Conservation (phyloP, 768 basidiomycete genomes). For the Macrolepiota dolichaula region DNA sequence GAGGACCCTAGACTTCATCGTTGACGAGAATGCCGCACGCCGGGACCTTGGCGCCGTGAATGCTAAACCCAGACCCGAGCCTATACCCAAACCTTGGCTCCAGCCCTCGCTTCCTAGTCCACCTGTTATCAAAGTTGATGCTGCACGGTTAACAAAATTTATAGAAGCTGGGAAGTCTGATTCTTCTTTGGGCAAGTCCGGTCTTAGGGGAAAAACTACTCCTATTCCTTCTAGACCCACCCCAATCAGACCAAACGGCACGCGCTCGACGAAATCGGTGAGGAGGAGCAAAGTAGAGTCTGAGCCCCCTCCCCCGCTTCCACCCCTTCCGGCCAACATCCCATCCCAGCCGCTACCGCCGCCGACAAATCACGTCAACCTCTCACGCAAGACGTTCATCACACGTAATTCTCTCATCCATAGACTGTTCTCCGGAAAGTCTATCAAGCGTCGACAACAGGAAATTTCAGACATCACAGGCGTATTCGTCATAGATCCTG, state of each 20-base stretch:
- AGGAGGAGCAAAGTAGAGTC: too few relatives aligned
- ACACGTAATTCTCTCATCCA: neutral
- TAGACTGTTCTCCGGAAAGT: neutral
- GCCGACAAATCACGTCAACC: slow-evolving; percentile 7
- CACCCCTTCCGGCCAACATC: too few relatives aligned
- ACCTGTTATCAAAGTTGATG: neutral
- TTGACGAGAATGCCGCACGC: slow-evolving; percentile 5
- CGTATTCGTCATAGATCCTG: slow-evolving; percentile 11
- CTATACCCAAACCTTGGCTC: neutral
- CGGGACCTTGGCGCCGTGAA: neutral
- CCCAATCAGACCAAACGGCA: too few relatives aligned
- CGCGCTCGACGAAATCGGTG: too few relatives aligned
- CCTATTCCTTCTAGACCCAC: too few relatives aligned
- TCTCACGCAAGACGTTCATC: slow-evolving; percentile 1
- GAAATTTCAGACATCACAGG: slow-evolving; percentile 10
- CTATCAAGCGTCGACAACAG: neutral
- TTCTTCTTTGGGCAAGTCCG: neutral
- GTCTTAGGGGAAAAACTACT: neutral
- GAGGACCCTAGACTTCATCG: neutral
- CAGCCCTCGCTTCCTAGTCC: neutral
- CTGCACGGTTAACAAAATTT: neutral
- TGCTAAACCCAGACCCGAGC: neutral
- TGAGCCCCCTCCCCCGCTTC: too few relatives aligned
- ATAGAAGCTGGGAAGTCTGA: neutral
- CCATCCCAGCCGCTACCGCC: neutral